phyloP scores from a whole-genome alignment of 2,329 filamentous ascomycete genomes.

The Microdochium paspali region DNA sequence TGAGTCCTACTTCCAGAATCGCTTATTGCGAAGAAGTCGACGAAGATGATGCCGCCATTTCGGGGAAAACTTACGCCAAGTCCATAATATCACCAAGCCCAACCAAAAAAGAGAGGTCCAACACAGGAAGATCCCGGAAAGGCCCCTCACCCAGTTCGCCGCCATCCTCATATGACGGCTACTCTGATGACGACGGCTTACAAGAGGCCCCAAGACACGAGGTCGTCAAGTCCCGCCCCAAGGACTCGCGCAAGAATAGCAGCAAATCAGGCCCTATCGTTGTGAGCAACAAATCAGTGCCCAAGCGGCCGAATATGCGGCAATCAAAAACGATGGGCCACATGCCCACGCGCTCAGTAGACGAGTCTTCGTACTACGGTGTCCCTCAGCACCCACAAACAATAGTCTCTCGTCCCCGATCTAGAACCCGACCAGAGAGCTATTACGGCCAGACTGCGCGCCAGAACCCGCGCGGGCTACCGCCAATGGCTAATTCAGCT shows the following conservation, averaged over 20 bases:
- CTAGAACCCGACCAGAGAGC: constrained; percentile 26
- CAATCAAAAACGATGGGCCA: constrained; percentile 26
- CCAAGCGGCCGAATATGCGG: constrained; percentile 21
- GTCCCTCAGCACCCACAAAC: constrained; percentile 17
- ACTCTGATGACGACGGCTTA: constrained; percentile 12
- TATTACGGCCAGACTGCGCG: constrained; percentile 22
- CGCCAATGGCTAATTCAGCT: background rate
- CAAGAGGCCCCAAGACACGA: background rate
- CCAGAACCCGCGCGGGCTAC: background rate
- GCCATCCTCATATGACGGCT: constrained; percentile 5
- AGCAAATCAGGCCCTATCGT: constrained; percentile 11
- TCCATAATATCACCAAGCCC: constrained; percentile 34
- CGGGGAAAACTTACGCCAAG: constrained; percentile 33
- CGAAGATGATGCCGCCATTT: constrained; percentile 32
- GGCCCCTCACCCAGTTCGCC: constrained; percentile 4
- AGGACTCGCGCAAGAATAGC: constrained; percentile 20
- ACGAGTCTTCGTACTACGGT: constrained; percentile 29
- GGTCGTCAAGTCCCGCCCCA: constrained; percentile 12
- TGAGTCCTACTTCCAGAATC: constrained; percentile 9
- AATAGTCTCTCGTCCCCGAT: constrained; percentile 26
- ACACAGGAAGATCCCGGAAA: constrained; percentile 38
- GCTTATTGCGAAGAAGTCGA: constrained; percentile 43
- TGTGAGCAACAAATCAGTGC: constrained; percentile 6
- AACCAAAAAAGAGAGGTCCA: constrained; percentile 40
- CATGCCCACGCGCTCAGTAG: constrained; percentile 20